Conservation (phyloP, 169 alveolate species). For the Eimeria brunetti region DNA sequence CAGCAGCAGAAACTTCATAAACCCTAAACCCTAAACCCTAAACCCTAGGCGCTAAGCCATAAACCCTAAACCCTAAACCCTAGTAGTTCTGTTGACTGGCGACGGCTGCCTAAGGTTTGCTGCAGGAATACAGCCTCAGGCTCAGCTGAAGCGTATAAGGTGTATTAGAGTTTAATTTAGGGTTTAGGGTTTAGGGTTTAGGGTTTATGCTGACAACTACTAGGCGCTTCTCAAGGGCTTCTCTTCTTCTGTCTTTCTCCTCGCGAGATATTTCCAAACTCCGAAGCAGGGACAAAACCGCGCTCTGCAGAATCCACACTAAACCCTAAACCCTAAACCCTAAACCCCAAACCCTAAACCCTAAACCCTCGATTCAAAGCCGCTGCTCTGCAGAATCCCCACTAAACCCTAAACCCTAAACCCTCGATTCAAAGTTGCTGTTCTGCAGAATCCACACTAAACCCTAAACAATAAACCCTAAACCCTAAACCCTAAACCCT, state of each 20-base stretch:
- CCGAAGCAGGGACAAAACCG: not conserved
- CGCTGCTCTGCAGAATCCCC: no score
- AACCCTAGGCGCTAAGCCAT: no score
- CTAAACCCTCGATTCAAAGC: no score
- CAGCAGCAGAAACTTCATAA: not conserved
- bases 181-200: conserved; percentile 7
- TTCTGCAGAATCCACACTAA: no score
- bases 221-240: not conserved
- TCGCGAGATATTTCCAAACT: not conserved
- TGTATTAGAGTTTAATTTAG: not conserved
- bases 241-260: not conserved
- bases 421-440: not conserved
- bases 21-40: conserved; percentile 31
- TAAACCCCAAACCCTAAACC: no score
- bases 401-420: not conserved
- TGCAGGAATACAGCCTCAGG: not conserved
- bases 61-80: not conserved
- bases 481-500: no score
- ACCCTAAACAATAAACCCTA: no score
- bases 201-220: not conserved
- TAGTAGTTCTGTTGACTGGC: not conserved
- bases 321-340: conserved; percentile 3
- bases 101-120: not conserved
- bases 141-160: no score
- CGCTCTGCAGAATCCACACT: not conserved